Evolutionary conservation across 352 stramenopile species (phyloP), one percentile per base, ranked within the genome.

Genomic region (Phytophthora macrochlamydospora): DNA sequence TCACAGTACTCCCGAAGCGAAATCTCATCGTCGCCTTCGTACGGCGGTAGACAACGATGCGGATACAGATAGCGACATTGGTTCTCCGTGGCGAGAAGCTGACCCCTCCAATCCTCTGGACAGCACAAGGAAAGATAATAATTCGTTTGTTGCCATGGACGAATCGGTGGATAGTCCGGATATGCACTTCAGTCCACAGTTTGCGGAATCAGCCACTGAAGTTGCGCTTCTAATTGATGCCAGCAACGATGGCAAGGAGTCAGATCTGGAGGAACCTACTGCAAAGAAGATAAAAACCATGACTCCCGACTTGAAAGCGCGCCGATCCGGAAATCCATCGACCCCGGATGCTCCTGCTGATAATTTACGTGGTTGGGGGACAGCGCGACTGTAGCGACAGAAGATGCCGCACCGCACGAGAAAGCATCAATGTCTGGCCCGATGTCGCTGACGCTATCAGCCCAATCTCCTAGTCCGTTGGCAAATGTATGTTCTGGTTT

Each of bases 151-250:
- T 32, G 62, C 69, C 50, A 76, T 72, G 71, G 78, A 62, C 51
- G 65, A 76, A 40, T 74, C 70, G 14, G 7, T 61, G 29, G 37
- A 53, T 50, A 62, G 62, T 42, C 60, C 69, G 24, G 69, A 83
- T 8, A 79, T 83, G 70, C 79, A 89, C 44, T 89, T 81, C 56
- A 91, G 82, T 59, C 82, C 82, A 13, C 75, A 84, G 37, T 79
- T 76, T 67, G 69, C 76, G 30, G 78, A 83, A 38, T 55, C 59
- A 28, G 72, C 64, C 14, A 71, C 75, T 28, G 72, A 83, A 11
- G 28, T 67, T 29, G 38, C 45, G 5, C 29, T 42, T 66, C 14
- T 51, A 45, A 50, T 43, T 12, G 38, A 32, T 8, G 32, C 51
- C 7, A 4, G 13, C 14, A 59, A 44, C 31, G 29, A 44, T 24